These are phyloP conservation scores for Mortierella sp. DNA, from an alignment of 371 early-diverging fungal genomes.

Conservation along the genomic window DNA sequence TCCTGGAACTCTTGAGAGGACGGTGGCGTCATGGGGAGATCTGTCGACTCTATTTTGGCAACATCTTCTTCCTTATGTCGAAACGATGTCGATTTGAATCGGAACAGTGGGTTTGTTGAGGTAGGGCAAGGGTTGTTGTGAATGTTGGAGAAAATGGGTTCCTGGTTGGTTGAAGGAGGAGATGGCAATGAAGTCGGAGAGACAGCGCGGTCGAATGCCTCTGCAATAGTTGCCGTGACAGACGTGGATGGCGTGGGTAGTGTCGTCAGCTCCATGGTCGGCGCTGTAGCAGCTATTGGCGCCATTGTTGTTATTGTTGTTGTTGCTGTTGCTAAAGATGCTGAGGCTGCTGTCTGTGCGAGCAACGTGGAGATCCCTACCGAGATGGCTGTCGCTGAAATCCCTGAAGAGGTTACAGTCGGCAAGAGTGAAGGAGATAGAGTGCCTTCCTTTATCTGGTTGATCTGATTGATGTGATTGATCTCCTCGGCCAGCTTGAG, in stretches of 20 bases:
- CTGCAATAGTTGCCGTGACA: not conserved
- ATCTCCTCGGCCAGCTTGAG: constrained; percentile 30
- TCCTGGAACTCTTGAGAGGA: constrained; percentile 29
- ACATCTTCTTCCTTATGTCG: constrained; percentile 23
- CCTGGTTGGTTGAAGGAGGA: constrained; percentile 7
- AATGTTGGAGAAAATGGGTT: not conserved
- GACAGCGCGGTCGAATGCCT: not conserved
- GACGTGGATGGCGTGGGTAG: not conserved
- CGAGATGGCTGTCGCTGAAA: constrained; percentile 5
- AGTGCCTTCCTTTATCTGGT: constrained; percentile 4
- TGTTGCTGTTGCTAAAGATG: not conserved
- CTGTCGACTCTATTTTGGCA: constrained; percentile 19
- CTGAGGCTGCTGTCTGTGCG: constrained; percentile 20
- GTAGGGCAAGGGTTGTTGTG: not conserved
- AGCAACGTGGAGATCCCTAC: constrained; percentile 22
- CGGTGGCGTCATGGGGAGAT: constrained; percentile 36
- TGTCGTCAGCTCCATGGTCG: not conserved
- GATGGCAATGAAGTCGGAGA: not conserved
- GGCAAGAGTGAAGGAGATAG: not conserved
- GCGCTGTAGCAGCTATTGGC: not conserved
- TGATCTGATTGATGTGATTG: constrained; percentile 24
- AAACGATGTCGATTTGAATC: constrained; percentile 8
- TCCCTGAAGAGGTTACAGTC: not conserved
- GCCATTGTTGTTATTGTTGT: not conserved
- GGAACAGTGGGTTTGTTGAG: not conserved